Evolutionary conservation across 768 basidiomycete genomes (phyloP).

Genomic region (Serendipita sp.): DNA sequence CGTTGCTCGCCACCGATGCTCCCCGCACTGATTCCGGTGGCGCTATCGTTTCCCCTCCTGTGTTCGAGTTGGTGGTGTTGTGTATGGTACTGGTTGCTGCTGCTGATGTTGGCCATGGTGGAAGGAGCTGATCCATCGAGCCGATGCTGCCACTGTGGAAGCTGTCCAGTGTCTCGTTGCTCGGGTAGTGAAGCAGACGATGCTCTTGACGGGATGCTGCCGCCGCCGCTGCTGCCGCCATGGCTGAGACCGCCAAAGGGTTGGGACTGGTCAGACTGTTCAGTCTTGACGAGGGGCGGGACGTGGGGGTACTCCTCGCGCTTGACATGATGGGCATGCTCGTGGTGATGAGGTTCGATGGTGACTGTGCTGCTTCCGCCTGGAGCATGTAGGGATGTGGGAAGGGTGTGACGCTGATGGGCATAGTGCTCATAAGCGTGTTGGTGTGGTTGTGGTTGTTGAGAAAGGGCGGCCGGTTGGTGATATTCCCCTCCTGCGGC

Average conservation of each 20-base stretch:
- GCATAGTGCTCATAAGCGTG: not conserved
- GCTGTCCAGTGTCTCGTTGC: conserved; percentile 7
- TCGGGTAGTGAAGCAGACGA: not conserved
- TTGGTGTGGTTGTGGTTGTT: not conserved
- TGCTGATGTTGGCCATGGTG: conserved; percentile 23
- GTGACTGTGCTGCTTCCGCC: not conserved
- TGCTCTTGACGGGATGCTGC: conserved; percentile 1
- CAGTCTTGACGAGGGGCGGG: conserved; percentile 5
- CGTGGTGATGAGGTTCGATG: not conserved
- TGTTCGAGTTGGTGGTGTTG: conserved; percentile 14
- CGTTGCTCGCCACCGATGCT: conserved; percentile 6
- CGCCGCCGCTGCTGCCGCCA: not conserved
- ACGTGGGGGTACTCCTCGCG: not conserved
- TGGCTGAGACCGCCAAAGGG: not conserved
- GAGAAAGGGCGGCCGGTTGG: conserved; percentile 1
- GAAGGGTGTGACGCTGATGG: not conserved
- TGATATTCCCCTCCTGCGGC: conserved; percentile 6
- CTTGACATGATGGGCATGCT: not conserved
- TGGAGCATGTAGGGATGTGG: not conserved
- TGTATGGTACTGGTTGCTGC: conserved; percentile 21
- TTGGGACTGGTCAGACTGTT: not conserved
- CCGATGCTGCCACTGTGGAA: conserved; percentile 26
- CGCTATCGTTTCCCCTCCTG: conserved; percentile 7
- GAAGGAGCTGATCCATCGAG: conserved; percentile 19
- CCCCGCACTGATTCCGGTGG: conserved; percentile 4